Conservation (phyloP, 805 yeast species). For the Kuraishia borneana region DNA sequence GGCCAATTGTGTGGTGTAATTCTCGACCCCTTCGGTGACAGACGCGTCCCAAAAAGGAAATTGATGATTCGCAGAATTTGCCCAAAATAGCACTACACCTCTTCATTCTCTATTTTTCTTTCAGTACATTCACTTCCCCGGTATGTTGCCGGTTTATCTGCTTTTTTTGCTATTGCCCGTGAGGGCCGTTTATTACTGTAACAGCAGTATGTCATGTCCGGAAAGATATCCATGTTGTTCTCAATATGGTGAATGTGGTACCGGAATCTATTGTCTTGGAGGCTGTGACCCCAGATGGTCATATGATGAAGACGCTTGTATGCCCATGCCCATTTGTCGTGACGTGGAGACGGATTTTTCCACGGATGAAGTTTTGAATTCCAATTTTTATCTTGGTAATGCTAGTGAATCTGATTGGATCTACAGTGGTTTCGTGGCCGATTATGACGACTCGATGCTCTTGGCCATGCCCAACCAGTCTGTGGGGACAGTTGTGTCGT, state of each 20-base stretch:
- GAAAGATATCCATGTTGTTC: conserved; percentile 78
- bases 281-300: conserved; percentile 80
- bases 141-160: not conserved
- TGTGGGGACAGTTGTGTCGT: conserved; percentile 71
- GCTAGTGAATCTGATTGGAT: conserved; percentile 57
- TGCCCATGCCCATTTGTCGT: conserved; percentile 76
- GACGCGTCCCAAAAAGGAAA: too few relatives aligned
- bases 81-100: too few relatives aligned
- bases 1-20: too few relatives aligned
- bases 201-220: conserved; percentile 53
- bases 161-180: conserved; percentile 1
- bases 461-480: conserved; percentile 72
- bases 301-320: conserved; percentile 55
- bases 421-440: conserved; percentile 47
- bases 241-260: conserved; percentile 41
- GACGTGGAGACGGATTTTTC: conserved; percentile 31
- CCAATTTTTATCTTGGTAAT: conserved; percentile 46
- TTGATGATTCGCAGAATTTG: too few relatives aligned
- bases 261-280: conserved; percentile 54
- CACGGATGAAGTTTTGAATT: conserved; percentile 14
- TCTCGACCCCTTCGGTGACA: too few relatives aligned
- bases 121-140: not conserved
- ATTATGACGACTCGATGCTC: conserved; percentile 44
- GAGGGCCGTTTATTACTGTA: conserved; percentile 29
- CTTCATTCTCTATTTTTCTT: too few relatives aligned